Evolutionary conservation across 441 rosid genomes (phyloP).

Genomic region (Brassica balearica): DNA sequence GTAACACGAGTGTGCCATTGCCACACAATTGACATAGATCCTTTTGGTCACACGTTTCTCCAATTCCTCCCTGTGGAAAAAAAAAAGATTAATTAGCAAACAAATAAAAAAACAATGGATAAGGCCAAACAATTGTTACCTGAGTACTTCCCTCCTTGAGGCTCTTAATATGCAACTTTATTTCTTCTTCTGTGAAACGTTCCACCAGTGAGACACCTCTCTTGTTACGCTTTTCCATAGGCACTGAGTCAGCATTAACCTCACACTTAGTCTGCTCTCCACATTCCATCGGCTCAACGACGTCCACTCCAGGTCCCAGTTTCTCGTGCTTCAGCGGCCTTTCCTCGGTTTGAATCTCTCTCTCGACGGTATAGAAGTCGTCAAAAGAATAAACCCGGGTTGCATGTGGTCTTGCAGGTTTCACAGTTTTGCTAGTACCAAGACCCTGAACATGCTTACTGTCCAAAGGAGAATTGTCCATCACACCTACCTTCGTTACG

Average conservation of each 20-base stretch:
- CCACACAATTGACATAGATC: conserved; percentile 65
- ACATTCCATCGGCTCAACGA: conserved; percentile 28
- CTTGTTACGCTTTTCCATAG: conserved; percentile 30
- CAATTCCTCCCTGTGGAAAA: conserved; percentile 32
- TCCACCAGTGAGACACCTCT: conserved; percentile 63
- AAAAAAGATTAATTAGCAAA: conserved; percentile 13
- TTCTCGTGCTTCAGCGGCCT: conserved; percentile 22
- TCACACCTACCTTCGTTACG: conserved; percentile 13
- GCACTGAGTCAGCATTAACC: conserved; percentile 3
- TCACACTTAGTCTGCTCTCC: conserved; percentile 16
- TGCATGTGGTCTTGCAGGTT: neutral
- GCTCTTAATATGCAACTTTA: conserved; percentile 63
- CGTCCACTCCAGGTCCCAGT: conserved; percentile 6
- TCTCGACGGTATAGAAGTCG: conserved; percentile 15
- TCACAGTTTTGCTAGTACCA: neutral
- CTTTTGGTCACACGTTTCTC: conserved; percentile 30
- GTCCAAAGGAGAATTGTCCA: conserved; percentile 10
- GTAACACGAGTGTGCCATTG: conserved; percentile 46
- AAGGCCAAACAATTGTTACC: conserved; percentile 49
- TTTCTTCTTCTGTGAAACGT: conserved; percentile 59
- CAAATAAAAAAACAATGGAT: neutral
- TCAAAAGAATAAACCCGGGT: conserved; percentile 1
- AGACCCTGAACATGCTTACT: conserved; percentile 2
- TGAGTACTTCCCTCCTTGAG: conserved; percentile 47
- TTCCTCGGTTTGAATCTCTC: neutral